Percentiles rank a stretch among this genome's conserved stretches.
Evolutionary conservation across 2,329 filamentous ascomycete species (phyloP).

Genomic region (Arthrobotrys sinensis): DNA sequence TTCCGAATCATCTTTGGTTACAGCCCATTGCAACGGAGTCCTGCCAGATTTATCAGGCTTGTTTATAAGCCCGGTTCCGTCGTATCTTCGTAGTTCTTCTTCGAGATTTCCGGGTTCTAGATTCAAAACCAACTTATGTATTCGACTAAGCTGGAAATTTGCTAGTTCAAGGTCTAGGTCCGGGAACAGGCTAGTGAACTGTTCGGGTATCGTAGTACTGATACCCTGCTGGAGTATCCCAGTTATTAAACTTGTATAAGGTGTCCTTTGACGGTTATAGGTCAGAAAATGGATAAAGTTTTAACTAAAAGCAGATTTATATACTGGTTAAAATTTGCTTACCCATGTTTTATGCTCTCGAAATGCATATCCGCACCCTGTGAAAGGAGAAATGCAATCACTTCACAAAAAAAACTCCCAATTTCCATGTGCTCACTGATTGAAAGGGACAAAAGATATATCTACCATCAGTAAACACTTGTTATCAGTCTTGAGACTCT

Average conservation of each 20-base stretch:
- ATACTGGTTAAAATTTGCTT: background rate
- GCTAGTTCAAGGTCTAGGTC: background rate
- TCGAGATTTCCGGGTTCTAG: background rate
- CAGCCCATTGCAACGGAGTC: conserved; percentile 10
- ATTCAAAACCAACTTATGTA: background rate
- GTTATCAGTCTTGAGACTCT: no score
- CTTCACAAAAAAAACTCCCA: background rate
- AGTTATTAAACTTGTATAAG: background rate
- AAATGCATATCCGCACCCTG: conserved; percentile 4
- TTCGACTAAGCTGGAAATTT: background rate
- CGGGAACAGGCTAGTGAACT: background rate
- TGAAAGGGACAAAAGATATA: no score
- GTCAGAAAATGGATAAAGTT: background rate
- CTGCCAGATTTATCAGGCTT: conserved; percentile 1
- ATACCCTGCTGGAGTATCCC: background rate
- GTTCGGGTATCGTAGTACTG: background rate
- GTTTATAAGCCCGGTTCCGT: background rate
- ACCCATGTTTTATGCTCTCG: background rate
- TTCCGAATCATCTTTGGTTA: background rate
- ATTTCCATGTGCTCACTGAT: no score
- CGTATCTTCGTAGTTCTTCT: conserved; percentile 1
- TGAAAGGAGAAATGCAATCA: background rate
- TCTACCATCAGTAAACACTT: no score
- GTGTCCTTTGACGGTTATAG: background rate
- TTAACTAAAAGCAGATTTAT: no score